A percentile compares a stretch with the other conserved stretches of the same genome.
Conservation (phyloP, 2,329 filamentous ascomycete species). For the Sphaerulina vaccinii region DNA sequence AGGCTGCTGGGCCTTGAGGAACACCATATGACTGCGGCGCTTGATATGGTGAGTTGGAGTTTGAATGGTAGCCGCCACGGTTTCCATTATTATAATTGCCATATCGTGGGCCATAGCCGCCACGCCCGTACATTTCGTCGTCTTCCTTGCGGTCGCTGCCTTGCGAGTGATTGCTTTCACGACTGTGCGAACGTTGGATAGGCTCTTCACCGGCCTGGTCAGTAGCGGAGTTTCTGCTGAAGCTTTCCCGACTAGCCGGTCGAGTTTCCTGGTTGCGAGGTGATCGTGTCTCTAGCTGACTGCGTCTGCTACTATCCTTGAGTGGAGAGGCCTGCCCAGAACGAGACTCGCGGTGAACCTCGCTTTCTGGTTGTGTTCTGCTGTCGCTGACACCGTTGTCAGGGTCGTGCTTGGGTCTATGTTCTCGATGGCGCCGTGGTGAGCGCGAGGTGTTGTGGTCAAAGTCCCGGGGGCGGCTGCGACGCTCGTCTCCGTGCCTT, state of each 20-base stretch:
- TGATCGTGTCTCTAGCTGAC: constrained; percentile 25
- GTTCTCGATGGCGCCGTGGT: constrained; percentile 18
- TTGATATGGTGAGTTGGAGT: constrained; percentile 58
- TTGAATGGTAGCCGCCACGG: constrained; percentile 57
- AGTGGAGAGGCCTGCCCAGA: constrained; percentile 11
- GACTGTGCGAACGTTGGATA: constrained; percentile 26
- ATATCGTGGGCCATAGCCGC: constrained; percentile 32
- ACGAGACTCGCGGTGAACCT: too few species aligned
- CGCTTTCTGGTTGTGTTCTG: constrained; percentile 11
- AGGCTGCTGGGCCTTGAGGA: constrained; percentile 45
- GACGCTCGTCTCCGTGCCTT: constrained; percentile 15
- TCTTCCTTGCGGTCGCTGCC: constrained; percentile 16
- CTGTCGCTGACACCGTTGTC: constrained; percentile 6
- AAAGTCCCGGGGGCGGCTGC: constrained; percentile 14
- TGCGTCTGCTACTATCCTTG: constrained; percentile 11
- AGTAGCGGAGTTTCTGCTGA: constrained; percentile 6
- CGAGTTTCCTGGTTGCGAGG: constrained; percentile 13
- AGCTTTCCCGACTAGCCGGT: constrained; percentile 22
- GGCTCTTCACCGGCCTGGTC: constrained; percentile 6
- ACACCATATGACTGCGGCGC: constrained; percentile 58
- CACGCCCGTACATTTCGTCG: constrained; percentile 37
- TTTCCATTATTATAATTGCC: constrained; percentile 57
- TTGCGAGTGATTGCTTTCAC: constrained; percentile 27
- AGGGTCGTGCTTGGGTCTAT: not conserved
- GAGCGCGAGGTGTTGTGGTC: constrained; percentile 25